Evolutionary conservation across 257 asterid species (phyloP), one percentile per base, ranked within the genome.

Genomic region (Plantago elongata): DNA sequence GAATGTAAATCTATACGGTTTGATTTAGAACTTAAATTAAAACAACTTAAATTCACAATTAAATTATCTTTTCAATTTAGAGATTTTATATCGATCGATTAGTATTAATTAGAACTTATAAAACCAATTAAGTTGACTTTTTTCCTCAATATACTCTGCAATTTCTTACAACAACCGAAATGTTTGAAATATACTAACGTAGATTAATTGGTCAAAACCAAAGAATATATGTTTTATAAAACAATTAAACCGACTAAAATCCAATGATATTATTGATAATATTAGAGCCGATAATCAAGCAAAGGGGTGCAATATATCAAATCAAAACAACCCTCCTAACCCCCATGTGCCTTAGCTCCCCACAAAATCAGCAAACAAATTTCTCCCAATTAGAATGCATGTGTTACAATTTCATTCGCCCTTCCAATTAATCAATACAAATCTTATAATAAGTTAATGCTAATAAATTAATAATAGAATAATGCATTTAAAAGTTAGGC

Each of bases 321-420:
- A 43, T 45, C 45, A 62, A n/a, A 43, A 66, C 15, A 34, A 27
- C 58, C 63, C 52, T 34, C 60, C 14, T 13, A 44, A 62, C 10
- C 72, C 72, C 86, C 87, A 84, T 81, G 92, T 84, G 84, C 85
- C 48, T 73, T 55, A 42, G 61, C 71, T 29, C 68, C 72, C 80
- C 77, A 68, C 37, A 12, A 77, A 60, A 68, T 74, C 71, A 64
- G 63, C 82, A 63, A 62, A 68, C 11, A 68, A 71, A 64, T 18
- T 17, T 11, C 43, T n/a, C 61, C 52, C 68, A 49, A 45, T 12
- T 65, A 14, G 12, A 37, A 14, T 47, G 55, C 47, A 71, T 51
- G 65, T 74, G 84, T 73, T 71, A 77, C 65, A 57, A 49, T 63
- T 67, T 62, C 37, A 72, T 43, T 63, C 54, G 60, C 60, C 46